phyloP scores from a whole-genome alignment of 768 basidiomycete genomes.

The Calocera cornea region DNA sequence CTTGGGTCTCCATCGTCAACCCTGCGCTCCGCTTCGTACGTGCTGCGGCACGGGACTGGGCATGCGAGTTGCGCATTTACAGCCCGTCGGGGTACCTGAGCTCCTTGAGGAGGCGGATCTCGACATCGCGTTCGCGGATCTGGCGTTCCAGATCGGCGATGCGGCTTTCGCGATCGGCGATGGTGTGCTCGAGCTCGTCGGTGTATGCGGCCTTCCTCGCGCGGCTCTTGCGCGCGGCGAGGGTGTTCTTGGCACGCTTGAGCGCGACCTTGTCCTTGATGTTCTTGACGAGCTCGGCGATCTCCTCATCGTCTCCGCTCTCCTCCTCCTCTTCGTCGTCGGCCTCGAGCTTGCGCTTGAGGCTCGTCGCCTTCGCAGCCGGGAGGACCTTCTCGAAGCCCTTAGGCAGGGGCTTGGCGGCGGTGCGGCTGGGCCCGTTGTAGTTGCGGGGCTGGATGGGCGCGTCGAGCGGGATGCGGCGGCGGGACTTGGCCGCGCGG shows the following conservation, averaged over 20 bases:
- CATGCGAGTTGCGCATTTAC: background rate
- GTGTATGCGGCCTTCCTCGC: background rate
- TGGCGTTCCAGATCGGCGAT: background rate
- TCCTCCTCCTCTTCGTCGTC: background rate
- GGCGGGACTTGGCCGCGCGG: background rate
- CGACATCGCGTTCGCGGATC: background rate
- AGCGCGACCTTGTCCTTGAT: constrained; percentile 5
- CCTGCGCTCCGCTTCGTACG: background rate
- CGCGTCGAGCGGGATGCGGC: constrained; percentile 11
- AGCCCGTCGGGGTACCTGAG: background rate
- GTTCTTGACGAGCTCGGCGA: background rate
- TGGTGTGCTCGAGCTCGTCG: background rate
- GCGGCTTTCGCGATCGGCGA: background rate
- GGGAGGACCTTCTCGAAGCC: background rate
- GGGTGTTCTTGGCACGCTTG: constrained; percentile 1
- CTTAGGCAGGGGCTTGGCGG: constrained; percentile 10
- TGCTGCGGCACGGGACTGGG: no score
- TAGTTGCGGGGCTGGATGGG: constrained; percentile 11
- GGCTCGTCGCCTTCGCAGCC: background rate
- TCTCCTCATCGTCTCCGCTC: background rate
- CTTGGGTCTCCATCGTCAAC: background rate
- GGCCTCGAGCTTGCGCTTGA: background rate
- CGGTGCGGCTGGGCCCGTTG: constrained; percentile 7
- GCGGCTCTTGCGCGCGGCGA: background rate
- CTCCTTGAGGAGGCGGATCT: constrained; percentile 1